Conservation (phyloP, 2,329 filamentous ascomycete genomes). For the Colletotrichum noveboracense region DNA sequence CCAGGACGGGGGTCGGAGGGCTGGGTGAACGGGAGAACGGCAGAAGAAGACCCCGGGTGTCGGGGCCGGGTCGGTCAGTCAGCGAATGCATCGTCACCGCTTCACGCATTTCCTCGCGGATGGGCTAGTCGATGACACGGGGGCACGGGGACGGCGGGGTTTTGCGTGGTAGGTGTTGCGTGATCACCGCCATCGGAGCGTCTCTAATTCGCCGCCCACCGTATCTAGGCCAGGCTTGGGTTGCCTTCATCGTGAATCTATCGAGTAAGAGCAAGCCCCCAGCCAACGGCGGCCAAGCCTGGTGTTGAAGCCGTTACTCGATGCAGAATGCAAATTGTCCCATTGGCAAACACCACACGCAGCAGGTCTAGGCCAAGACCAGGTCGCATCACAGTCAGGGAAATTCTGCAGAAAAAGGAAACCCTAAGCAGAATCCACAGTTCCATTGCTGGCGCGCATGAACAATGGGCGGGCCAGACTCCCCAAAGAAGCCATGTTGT, state of each 20-base stretch:
- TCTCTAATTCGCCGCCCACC: background rate
- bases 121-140: background rate
- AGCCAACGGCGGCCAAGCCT: background rate
- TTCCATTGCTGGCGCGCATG: background rate
- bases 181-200: background rate
- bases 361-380: background rate
- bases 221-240: background rate
- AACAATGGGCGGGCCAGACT: background rate
- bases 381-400: background rate
- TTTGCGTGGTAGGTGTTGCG: background rate
- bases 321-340: background rate
- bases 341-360: background rate
- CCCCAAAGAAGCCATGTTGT: slow-evolving; percentile 23
- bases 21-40: background rate
- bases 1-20: background rate
- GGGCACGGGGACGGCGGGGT: background rate
- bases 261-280: slow-evolving; percentile 1
- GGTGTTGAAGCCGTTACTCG: background rate
- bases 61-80: background rate
- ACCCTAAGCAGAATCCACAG: background rate
- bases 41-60: background rate
- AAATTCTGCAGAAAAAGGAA: background rate
- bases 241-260: background rate
- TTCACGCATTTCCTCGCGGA: background rate
- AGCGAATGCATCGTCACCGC: background rate